Conservation (phyloP, 768 basidiomycete genomes). For the Russula emetica region DNA sequence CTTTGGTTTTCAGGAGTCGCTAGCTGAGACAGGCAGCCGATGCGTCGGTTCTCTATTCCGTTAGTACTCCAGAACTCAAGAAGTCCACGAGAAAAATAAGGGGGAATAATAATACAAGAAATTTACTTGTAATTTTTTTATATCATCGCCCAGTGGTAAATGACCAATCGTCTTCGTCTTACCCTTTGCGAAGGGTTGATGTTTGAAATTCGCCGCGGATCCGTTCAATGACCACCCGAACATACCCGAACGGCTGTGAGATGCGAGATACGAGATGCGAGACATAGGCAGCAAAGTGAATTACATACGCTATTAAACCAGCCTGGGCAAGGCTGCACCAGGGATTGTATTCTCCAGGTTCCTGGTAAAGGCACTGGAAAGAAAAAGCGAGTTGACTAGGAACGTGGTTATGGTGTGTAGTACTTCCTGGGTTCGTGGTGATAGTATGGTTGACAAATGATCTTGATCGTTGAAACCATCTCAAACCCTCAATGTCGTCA, state of each 20-base stretch:
- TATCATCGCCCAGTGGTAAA: not conserved
- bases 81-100: not conserved
- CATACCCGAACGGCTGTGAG: too few species aligned
- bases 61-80: too few species aligned
- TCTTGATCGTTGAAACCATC: not conserved
- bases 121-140: too few species aligned
- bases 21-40: too few species aligned
- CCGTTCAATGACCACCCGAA: not conserved
- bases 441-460: not conserved
- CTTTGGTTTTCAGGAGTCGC: conserved; percentile 17
- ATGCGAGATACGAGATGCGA: too few species aligned
- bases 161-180: not conserved
- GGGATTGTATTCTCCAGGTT: too few species aligned
- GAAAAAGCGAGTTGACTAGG: not conserved
- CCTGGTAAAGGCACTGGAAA: too few species aligned
- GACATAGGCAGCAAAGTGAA: too few species aligned
- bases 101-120: not conserved
- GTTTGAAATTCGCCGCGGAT: not conserved
- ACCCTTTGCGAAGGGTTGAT: not conserved
- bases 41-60: too few species aligned
- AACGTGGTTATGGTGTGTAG: not conserved
- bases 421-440: not conserved
- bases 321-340: not conserved
- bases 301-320: too few species aligned
- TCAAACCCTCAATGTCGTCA: conserved; percentile 3